These are phyloP conservation scores for Phialophora chinensis DNA, from an alignment of 2,329 filamentous ascomycete genomes.

Conservation along the genomic window DNA sequence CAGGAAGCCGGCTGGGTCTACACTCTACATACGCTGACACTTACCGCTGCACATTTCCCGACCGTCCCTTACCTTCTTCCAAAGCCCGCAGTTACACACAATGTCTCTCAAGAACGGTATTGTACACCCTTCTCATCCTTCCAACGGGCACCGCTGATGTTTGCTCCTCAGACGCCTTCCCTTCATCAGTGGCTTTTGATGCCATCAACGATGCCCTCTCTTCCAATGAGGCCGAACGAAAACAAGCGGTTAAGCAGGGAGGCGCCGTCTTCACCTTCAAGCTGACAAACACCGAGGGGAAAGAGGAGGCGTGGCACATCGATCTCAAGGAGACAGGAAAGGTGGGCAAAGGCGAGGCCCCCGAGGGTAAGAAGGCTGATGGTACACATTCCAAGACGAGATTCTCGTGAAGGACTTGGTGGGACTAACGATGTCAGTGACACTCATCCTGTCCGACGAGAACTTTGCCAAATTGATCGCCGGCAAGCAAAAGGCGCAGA, in stretches of 20 bases:
- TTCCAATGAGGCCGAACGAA: constrained; percentile 72
- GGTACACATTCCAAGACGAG: constrained; percentile 62
- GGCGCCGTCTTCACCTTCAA: constrained; percentile 89
- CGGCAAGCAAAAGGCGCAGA: constrained; percentile 93
- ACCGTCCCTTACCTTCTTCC: background rate
- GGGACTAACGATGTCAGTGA: constrained; percentile 63
- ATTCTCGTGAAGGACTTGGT: background rate
- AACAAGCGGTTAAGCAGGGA: constrained; percentile 87
- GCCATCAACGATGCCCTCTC: constrained; percentile 76
- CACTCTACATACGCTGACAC: background rate
- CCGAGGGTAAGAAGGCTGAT: constrained; percentile 76
- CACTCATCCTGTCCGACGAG: constrained; percentile 79
- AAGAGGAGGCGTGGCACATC: constrained; percentile 88
- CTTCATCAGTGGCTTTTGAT: constrained; percentile 90
- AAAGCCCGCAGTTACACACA: constrained; percentile 42
- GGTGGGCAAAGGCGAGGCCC: constrained; percentile 75
- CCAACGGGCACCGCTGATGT: constrained; percentile 1
- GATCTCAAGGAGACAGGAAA: constrained; percentile 90
- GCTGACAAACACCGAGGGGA: constrained; percentile 82
- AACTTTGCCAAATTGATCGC: constrained; percentile 83
- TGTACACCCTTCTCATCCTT: background rate
- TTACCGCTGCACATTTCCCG: background rate
- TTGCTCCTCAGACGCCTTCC: constrained; percentile 65
- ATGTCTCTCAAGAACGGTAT: constrained; percentile 79
- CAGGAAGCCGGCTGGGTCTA: background rate